Percentiles rank a stretch among this genome's conserved stretches.
These are phyloP conservation scores for Eimeria sp. DNA, from an alignment of 169 alveolate species.

Conservation along the genomic window DNA sequence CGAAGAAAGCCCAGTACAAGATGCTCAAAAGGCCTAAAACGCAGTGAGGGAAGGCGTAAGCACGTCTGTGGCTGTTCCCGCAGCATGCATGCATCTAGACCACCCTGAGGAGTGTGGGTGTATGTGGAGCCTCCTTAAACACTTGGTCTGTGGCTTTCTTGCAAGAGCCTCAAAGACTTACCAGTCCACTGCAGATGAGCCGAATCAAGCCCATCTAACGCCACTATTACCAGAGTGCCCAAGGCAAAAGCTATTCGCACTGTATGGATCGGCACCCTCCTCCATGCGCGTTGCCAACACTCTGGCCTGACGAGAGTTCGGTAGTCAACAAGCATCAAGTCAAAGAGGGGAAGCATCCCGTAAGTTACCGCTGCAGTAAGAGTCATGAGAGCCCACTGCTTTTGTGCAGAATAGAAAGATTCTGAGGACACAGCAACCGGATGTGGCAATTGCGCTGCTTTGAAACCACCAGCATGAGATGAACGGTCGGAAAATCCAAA, in stretches of 20 bases:
- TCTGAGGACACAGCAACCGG: conserved; percentile 26
- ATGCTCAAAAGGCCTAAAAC: conserved; percentile 61
- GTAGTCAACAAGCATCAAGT: conserved; percentile 66
- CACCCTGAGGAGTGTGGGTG: neutral
- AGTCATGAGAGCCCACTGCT: conserved; percentile 62
- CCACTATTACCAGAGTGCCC: conserved; percentile 28
- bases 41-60: neutral
- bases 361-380: conserved; percentile 12
- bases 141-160: neutral
- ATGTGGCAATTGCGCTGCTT: neutral
- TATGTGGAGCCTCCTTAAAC: neutral
- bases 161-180: neutral
- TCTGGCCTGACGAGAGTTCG: conserved; percentile 49
- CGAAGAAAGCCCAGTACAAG: conserved; percentile 63
- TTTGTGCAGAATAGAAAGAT: conserved; percentile 33
- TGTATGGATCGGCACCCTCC: conserved; percentile 12
- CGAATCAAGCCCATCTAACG: conserved; percentile 46
- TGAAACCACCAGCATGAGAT: neutral
- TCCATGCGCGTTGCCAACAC: conserved; percentile 67
- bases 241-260: conserved; percentile 26
- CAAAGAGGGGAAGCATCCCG: conserved; percentile 77
- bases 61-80: neutral
- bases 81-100: neutral
- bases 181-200: conserved; percentile 75
- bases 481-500: neutral